Evolutionary conservation across 2,329 filamentous ascomycete genomes (phyloP), one percentile per base, ranked within the genome.

Genomic region (Hypoxylon sp.): DNA sequence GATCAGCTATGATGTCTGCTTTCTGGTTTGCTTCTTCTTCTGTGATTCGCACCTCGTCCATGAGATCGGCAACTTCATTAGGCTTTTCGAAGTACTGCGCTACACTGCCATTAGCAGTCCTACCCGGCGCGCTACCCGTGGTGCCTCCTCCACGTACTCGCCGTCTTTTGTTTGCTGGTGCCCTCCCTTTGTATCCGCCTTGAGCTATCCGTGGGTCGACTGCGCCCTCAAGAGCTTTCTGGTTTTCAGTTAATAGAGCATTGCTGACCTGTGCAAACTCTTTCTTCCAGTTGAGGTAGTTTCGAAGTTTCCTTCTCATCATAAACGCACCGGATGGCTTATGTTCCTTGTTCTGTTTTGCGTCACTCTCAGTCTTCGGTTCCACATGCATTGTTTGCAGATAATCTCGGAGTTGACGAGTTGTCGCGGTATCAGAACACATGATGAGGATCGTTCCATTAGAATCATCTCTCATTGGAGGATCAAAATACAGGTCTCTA

Each of bases 381-480:
- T 87, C 89, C 28, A 94, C 86, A 75, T 97, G 89, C 93, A 97
- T 98, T 5, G 89, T 94, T 77, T 97, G 92, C 19, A 99, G 82
- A 77, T 95, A 98, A 77, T 98, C 95, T 70, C 93, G 89, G 45
- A 99, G 83, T 74, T 99, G 96, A 13, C 91, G 88, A 75, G 93
- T 97, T 7, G 93, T 97, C 61, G 90, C 89, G 62, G 92, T 89
- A 74, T 97, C 95, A 25, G 91, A 91, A 76, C 95, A 98, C 96
- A 99, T 98, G 77, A 99, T 93, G 34, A 99, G 82, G 53, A 97
- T 93, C 2, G 93, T 93, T n/a, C 93, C 92, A 76, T 94, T 97
- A 0, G 94, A 97, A 74, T 94, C 93, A 77, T 96, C 93, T 61
- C 88, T 85, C n/a, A 85, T 81, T 7, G 85, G 82, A 5, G 93